Evolutionary conservation across 768 basidiomycete species (phyloP), one percentile per base, ranked within the genome.

Genomic region (Stropharia rugosoannulata): DNA sequence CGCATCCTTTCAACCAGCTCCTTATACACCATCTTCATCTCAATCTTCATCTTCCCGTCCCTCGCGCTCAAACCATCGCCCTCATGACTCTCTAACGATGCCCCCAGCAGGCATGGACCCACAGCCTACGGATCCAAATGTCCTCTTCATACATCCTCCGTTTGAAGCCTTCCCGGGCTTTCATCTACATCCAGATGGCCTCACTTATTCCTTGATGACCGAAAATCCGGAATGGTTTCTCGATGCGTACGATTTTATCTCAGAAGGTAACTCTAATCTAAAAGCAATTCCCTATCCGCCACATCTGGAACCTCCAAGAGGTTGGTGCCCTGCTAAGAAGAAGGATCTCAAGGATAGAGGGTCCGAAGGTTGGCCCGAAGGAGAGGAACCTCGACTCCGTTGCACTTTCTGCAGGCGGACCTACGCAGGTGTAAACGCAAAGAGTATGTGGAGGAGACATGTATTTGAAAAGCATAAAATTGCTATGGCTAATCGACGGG

Each of bases 391-490:
- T 7, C 74, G 87, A 15, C 77, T 93, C 22, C 79, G 90, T 46
- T 93, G 90, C 70, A 93, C 90, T 1, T 92, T 93, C 64, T 93
- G 90, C 63, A 75, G 91, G 61, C 80, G 91, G 60, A 87, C 85
- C 5, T 93, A 93, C 62, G 87, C 90, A 3, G 90, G 90, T 10
- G 88, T 90, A 32, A 93, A 93, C 66, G 91, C 90, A 5, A 92
- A 93, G 71, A 92, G 90, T 65, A 93, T 93, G 90, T 93, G 90
- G 90, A 75, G 90, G 56, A 79, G 90, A 45, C 90, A 93, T 68
- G 90, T 93, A 29, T 91, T 87, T 59, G 91, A 93, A 71, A 92
- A 93, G 66, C 90, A 93, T 68, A 92, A 90, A 70, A 89, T 93
- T 64, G 89, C 90, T 38, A 93, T 93, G 91, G 80, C 89, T 37